Base-by-base conservation (phyloP, 208 protist species). In the Trypanosoma congolense region DNA sequence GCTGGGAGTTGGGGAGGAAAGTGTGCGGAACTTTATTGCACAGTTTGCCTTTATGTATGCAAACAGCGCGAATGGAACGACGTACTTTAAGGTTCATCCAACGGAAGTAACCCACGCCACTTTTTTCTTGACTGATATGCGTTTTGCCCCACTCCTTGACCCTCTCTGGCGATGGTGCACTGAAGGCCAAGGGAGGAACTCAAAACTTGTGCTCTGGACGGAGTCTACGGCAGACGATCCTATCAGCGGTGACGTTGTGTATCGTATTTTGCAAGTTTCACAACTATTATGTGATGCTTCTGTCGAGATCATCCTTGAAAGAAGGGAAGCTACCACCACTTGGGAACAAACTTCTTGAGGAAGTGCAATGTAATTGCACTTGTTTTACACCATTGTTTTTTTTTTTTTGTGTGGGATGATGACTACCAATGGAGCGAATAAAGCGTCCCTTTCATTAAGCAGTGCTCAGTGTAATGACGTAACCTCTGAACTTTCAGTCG, bases 31-130 rank as follows among this genome's bases (percentile, higher is more conserved):
- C 9, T 50, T 76, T 47, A 54, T 56, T 18, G 78, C 55, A 10
- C 68, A 88, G 52, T 85, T 92, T 48, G 54, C 73, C 19, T 82
- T 84, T 48, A 72, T 71, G 16, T 73, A 81, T 45, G 75, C 81
- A 18, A 91, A 88, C 56, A 71, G 68, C 22, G 22, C 61, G 16
- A 45, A 43, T 61, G 54, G 52, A 12, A 35, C 76, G 33, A 56
- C 68, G 5, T 86, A 87, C 58, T 63, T 77, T 36, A n/a, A 54
- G 9, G 44, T 61, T 18, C 31, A 22, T 1, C 43, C 57, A 9
- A 44, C n/a, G 21, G n/a, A 4, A 9, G 58, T 70, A 9, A 63
- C 61, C 6, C 67, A 73, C 44, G 58, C 57, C 42, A 77, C 70
- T 14, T 66, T 75, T 45, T 69, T 73, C 4, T 5, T 75, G 12